A percentile compares a stretch with the other conserved stretches of the same genome.
These are phyloP conservation scores for Gymnopus androsaceus DNA, from an alignment of 1,284 basidiomycete genomes.

Conservation along the genomic window DNA sequence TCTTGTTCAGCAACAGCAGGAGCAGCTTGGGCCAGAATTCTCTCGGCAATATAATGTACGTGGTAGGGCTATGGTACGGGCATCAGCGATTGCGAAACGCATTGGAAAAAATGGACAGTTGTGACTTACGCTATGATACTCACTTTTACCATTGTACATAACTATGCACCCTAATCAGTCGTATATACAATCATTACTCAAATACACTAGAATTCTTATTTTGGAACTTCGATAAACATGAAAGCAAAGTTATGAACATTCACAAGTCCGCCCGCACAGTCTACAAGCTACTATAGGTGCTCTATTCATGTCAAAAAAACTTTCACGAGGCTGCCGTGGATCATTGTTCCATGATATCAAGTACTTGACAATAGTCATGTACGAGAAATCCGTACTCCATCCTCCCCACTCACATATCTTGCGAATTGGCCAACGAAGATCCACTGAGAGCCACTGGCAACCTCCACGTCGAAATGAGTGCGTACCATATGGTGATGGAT, in stretches of 20 bases:
- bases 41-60: neutral
- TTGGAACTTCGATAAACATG: neutral
- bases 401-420: conserved; percentile 40
- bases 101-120: conserved; percentile 1
- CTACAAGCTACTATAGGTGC: conserved; percentile 25
- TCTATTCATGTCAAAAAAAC: conserved; percentile 32
- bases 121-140: no score
- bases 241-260: neutral
- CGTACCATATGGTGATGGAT: conserved; percentile 33
- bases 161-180: neutral
- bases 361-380: conserved; percentile 38
- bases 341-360: conserved; percentile 38
- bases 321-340: conserved; percentile 27
- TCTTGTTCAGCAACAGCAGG: neutral
- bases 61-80: neutral
- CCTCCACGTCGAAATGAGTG: conserved; percentile 35
- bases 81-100: neutral
- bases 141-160: no score
- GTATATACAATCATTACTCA: neutral
- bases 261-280: conserved; percentile 33
- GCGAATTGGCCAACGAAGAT: conserved; percentile 24
- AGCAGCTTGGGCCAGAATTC: neutral
- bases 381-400: conserved; percentile 35
- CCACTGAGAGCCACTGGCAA: conserved; percentile 29
- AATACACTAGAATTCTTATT: neutral